Conservation (phyloP, 2,329 filamentous ascomycete genomes). For the Penicillium corylophilum region DNA sequence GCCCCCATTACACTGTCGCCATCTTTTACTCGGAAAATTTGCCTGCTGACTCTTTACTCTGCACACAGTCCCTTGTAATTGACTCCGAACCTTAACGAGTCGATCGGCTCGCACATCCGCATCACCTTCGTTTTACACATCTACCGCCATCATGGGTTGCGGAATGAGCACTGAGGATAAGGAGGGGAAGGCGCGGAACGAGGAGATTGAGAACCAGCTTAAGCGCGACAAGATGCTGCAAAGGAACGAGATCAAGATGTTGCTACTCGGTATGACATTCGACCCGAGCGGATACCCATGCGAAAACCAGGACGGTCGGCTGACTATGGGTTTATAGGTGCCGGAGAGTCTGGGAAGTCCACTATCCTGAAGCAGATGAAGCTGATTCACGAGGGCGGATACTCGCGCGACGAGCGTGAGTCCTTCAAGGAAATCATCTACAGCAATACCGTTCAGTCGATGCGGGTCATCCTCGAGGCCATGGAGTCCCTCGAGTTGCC, state of each 20-base stretch:
- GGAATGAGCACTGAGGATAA: constrained; percentile 99
- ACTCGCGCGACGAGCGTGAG: constrained; percentile 82
- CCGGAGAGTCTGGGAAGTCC: constrained; percentile 96
- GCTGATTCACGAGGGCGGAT: constrained; percentile 97
- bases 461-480: constrained; percentile 68
- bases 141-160: constrained; percentile 84
- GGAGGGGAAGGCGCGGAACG: constrained; percentile 99
- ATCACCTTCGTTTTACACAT: constrained; percentile 14
- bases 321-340: constrained; percentile 58
- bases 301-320: not conserved
- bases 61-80: constrained; percentile 10
- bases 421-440: constrained; percentile 72
- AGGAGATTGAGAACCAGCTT: constrained; percentile 99
- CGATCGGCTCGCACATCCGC: constrained; percentile 11
- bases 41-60: constrained; percentile 7
- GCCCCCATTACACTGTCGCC: constrained; percentile 12
- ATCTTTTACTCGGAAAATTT: constrained; percentile 1
- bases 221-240: constrained; percentile 99
- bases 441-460: constrained; percentile 69
- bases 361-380: constrained; percentile 98
- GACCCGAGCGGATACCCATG: not conserved
- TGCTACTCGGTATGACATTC: constrained; percentile 76
- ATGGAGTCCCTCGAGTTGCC: constrained; percentile 73
- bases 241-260: constrained; percentile 99
- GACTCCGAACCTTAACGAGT: constrained; percentile 8